Base-by-base conservation (phyloP, 371 early-diverging fungal species). In the Saksenaea oblongispora region DNA sequence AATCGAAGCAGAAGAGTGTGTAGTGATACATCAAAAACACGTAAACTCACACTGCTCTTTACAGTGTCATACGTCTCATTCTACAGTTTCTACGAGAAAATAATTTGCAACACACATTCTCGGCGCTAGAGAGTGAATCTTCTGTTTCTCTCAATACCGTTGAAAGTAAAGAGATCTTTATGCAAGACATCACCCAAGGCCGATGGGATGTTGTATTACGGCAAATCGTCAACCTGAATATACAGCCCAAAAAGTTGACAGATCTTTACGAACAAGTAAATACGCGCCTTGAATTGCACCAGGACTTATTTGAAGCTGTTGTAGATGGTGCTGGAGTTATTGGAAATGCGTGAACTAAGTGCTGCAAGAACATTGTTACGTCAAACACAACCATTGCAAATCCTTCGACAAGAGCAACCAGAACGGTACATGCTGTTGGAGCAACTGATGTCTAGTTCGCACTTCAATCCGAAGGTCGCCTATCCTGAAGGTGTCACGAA, bases 81-180 rank as follows among this genome's bases (percentile, higher is more conserved):
- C 84, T 92, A 56, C 98, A 96, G 75, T 98, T 95, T 66, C 75
- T 95, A 28, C 93, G 93, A 63, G 98, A 96, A 68, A 93, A 95
- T 69, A 91, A 94, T 63, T 81, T 94, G 7, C 79, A 78, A 24
- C 80, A 85, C 26, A 86, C 94, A 2, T 84, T 95, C 7, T 75
- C 80, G 0, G 79, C 89, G 0, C 80, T 98, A n/a, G 92, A 96
- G 88, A 83, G 87, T 34, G 98, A 98, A 77, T 84, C 93, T 0
- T 79, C 83, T 4, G 82, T 94, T 15, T 76, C 86, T 1, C 77
- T 98, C n/a, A 95, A 95, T 74, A 91, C 95, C 0, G 90, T 96
- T 5, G 96, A 96, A 62, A 89, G 84, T 58, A 72, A 91, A 14
- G 90, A 90, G 28, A 58, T 74, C 0, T 95, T 98, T 63, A 82